Evolutionary conservation across 2,329 filamentous ascomycete species (phyloP).

Genomic region (Aspergillus sojae): DNA sequence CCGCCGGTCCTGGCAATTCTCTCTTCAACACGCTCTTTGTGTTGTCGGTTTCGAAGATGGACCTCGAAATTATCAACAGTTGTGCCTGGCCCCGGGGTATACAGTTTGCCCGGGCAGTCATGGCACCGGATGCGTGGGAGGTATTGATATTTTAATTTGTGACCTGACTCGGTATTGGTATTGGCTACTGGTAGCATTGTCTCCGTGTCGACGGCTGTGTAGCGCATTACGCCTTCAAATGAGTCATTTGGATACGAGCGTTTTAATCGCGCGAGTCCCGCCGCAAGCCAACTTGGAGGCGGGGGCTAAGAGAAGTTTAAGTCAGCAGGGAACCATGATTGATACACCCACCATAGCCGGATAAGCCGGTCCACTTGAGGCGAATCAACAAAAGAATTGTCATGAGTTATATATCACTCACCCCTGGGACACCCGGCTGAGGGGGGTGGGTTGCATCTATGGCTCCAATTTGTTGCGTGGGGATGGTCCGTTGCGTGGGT

Average conservation of each 20-base stretch:
- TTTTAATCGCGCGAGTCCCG: conserved; percentile 72
- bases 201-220: conserved; percentile 74
- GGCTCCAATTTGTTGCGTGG: conserved; percentile 46
- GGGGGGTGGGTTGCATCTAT: conserved; percentile 49
- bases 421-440: conserved; percentile 45
- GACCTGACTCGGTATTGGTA: conserved; percentile 55
- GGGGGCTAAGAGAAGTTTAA: conserved; percentile 62
- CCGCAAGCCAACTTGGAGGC: conserved; percentile 81
- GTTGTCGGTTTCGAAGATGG: conserved; percentile 81
- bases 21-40: conserved; percentile 71
- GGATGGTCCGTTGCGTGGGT: conserved; percentile 28
- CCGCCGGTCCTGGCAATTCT: conserved; percentile 39
- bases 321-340: conserved; percentile 9
- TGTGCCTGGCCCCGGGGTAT: conserved; percentile 83
- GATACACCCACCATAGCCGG: conserved; percentile 9
- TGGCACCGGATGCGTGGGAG: conserved; percentile 87
- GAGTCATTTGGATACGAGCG: conserved; percentile 73
- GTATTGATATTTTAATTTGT: conserved; percentile 75
- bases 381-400: conserved; percentile 6
- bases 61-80: conserved; percentile 91
- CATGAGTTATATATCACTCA: conserved; percentile 40
- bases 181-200: conserved; percentile 67
- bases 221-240: conserved; percentile 91
- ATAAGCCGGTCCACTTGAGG: neutral
- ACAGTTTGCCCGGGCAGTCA: conserved; percentile 91